Conservation (phyloP, 2,329 filamentous ascomycete species). For the Diplodia mutila region DNA sequence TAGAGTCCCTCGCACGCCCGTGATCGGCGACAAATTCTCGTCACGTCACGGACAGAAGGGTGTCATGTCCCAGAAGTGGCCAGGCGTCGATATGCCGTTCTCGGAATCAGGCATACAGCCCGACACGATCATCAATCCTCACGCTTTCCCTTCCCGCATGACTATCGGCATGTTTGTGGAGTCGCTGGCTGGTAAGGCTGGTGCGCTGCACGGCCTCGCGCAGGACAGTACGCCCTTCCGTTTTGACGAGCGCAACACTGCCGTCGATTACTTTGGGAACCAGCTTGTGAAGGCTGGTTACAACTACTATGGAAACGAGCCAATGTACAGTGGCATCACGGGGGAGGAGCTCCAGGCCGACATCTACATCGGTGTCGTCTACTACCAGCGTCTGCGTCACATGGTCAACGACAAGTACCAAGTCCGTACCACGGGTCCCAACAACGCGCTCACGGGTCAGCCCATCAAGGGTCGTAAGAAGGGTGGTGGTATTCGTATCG, state of each 20-base stretch:
- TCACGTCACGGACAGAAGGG: constrained; percentile 98
- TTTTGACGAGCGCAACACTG: constrained; percentile 90
- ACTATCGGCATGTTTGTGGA: constrained; percentile 99
- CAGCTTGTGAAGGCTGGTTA: constrained; percentile 94
- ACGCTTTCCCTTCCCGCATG: constrained; percentile 99
- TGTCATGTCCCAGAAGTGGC: constrained; percentile 92
- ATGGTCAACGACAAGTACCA: constrained; percentile 99
- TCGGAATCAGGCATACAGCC: constrained; percentile 97
- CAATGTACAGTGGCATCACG: constrained; percentile 97
- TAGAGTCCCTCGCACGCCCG: constrained; percentile 82
- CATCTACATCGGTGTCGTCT: constrained; percentile 95
- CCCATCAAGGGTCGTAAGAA: constrained; percentile 96
- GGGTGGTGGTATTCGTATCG: constrained; percentile 97
- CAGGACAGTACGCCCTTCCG: constrained; percentile 96
- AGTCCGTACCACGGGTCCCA: constrained; percentile 91
- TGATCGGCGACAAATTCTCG: constrained; percentile 99
- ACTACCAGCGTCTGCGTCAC: constrained; percentile 96
- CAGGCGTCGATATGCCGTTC: constrained; percentile 51
- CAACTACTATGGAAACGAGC: constrained; percentile 98
- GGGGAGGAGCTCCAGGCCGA: constrained; percentile 92
- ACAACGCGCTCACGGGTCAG: constrained; percentile 88
- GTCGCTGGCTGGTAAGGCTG: constrained; percentile 92
- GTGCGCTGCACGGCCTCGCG: constrained; percentile 90
- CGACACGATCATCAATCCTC: constrained; percentile 98
- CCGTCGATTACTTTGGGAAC: constrained; percentile 92